Evolutionary conservation across 225 moss, liverwort and hornwort genomes (phyloP), one percentile per base, ranked within the genome.

Genomic region (Ulota crispa): DNA sequence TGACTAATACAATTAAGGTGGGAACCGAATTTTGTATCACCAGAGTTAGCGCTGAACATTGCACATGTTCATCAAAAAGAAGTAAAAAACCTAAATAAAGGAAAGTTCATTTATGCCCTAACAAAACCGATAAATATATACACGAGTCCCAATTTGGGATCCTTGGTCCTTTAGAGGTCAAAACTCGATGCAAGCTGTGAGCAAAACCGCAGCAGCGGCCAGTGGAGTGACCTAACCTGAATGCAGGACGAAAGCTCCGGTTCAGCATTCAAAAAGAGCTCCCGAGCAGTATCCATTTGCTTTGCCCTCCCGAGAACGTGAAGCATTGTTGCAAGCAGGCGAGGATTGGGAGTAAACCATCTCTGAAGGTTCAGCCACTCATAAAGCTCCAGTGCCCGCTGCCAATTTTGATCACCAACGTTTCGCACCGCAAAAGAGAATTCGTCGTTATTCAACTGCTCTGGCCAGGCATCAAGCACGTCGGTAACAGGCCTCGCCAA

Each of bases 311-410:
- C 96, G 57, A 99, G 86, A 47, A 94, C 90, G 61, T 94, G 93
- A 32, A 99, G 85, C 80, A 96, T 94, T 30, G 93, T 79, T 60
- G 96, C 92, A 62, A 99, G 96, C 85, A 96, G 89, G 62, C 96
- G 94, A 82, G 95, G 94, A 87, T 92, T 93, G 37, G 98, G 93
- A 67, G 94, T 95, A 70, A 91, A 94, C 92, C 94, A 99, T 63
- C 85, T 86, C 61, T 85, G 92, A 82, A 92, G 60, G 75, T 94
- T 94, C 24, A 99, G 85, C 93, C 98, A 99, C 88, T 94, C 91
- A 52, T 96, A 99, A 68, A 96, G 84, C 81, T 99, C 96, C 64
- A 96, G 75, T 37, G 93, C 89, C 74, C 96, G 92, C 64, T 79
- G 83, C 96, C 94, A 96, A 65, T 87, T 83, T 30, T 75, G 85